phyloP scores from a whole-genome alignment of 805 yeast species.

The Starmerella vaccinii region DNA sequence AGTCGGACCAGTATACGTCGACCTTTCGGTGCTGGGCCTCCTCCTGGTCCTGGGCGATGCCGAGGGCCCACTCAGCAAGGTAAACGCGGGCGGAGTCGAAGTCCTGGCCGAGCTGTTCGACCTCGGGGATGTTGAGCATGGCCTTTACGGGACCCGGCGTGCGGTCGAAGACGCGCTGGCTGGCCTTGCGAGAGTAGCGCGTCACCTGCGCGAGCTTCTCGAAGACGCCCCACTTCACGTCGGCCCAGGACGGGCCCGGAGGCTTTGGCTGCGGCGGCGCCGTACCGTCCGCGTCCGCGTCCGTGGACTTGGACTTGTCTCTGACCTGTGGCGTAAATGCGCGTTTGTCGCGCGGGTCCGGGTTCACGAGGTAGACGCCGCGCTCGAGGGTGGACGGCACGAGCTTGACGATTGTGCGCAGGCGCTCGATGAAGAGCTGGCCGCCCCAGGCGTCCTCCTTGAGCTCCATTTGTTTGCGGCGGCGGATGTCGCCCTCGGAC shows the following conservation, averaged over 20 bases:
- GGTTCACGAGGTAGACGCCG: constrained; percentile 66
- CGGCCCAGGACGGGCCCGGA: constrained; percentile 36
- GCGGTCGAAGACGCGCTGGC: constrained; percentile 49
- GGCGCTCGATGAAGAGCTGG: constrained; percentile 50
- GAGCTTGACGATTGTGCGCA: constrained; percentile 48
- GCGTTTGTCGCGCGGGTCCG: constrained; percentile 53
- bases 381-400: constrained; percentile 64
- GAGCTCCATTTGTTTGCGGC: constrained; percentile 39
- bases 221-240: constrained; percentile 77
- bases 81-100: constrained; percentile 88
- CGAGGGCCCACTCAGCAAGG: constrained; percentile 92
- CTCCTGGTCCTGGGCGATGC: constrained; percentile 77
- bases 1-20: constrained; percentile 31
- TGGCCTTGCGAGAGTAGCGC: constrained; percentile 49
- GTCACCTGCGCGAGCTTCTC: constrained; percentile 77
- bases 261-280: constrained; percentile 14
- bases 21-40: constrained; percentile 39
- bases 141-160: constrained; percentile 49
- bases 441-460: constrained; percentile 69
- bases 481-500: constrained; percentile 49
- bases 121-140: constrained; percentile 66
- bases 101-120: constrained; percentile 69
- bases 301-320: constrained; percentile 19
- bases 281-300: neutral
- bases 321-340: constrained; percentile 43